Evolutionary conservation across 2,329 filamentous ascomycete species (phyloP), one percentile per base, ranked within the genome.

Genomic region (Calonectria henricotiae): DNA sequence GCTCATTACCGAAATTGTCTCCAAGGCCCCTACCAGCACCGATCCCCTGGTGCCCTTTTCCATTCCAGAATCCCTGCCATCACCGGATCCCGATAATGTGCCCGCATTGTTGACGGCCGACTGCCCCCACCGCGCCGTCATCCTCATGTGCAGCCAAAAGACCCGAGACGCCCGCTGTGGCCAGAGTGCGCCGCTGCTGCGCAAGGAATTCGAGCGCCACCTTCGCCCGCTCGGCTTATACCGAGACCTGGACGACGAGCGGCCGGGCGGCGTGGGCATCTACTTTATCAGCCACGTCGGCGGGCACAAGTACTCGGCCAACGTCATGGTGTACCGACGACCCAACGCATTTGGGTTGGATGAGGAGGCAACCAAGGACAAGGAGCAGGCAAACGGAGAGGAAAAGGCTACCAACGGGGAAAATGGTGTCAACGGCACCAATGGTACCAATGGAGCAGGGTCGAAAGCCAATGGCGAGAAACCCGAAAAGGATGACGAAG

Each of bases 201-300:
- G 91, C 54, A 92, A 92, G 78, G 96, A 98, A 83, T 90, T 99
- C 65, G 94, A 98, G 85, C 89, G 96, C 1, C 94, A 98, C 80
- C 87, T 98, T 41, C 91, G 95, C 0, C 93, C 94, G 1, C 86
- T 97, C 13, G 95, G 95, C 0, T 84, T 99, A 23, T 95, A 93
- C 81, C 91, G 96, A 35, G 96, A 98, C 80, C 84, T 96, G 55
- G 91, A 97, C 79, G 96, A 99, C 80, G 91, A 95, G 81, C 86
- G 96, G 68, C 94, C 95, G 0, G 96, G 96, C 12, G 96, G 96
- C 13, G 96, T 98, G 6, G 96, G 94, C 0, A 94, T 99, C 74
- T 98, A 98, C 84, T 98, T 98, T 80, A 97, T 98, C 79, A 96
- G 91, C 75, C 96, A 99, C 79, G 95, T 98, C 3, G 96, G 96